A percentile compares a stretch with the other conserved stretches of the same genome.
Conservation (phyloP, 2,329 filamentous ascomycete species). For the Colletotrichum ledebouriae region DNA sequence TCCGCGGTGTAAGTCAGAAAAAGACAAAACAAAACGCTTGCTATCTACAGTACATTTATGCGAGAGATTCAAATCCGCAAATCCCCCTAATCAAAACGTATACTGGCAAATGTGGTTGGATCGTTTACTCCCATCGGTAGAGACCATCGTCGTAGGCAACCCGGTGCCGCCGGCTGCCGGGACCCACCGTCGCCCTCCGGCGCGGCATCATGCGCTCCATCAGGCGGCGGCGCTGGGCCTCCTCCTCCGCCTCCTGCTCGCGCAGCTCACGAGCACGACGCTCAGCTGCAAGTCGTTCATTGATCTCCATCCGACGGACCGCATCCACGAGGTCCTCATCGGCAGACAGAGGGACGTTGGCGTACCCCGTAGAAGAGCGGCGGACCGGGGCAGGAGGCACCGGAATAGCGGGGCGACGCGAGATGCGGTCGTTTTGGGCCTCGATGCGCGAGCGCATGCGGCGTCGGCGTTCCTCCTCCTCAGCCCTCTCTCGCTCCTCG, state of each 20-base stretch:
- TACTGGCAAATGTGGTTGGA: constrained; percentile 21
- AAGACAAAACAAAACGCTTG: constrained; percentile 27
- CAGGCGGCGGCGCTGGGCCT: constrained; percentile 56
- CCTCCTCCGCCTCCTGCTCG: constrained; percentile 52
- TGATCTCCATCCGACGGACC: constrained; percentile 51
- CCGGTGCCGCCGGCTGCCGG: constrained; percentile 53
- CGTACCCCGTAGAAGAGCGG: constrained; percentile 38
- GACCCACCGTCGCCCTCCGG: constrained; percentile 54
- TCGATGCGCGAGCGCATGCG: constrained; percentile 53
- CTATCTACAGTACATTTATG: constrained; percentile 16
- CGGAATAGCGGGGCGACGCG: constrained; percentile 53
- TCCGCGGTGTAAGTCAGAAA: constrained; percentile 6
- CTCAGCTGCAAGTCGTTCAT: constrained; percentile 42
- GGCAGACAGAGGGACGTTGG: constrained; percentile 16
- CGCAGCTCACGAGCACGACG: constrained; percentile 51
- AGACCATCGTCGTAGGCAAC: constrained; percentile 55
- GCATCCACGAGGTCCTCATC: constrained; percentile 52
- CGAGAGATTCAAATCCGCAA: neutral
- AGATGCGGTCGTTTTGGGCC: constrained; percentile 59
- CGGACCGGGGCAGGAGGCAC: constrained; percentile 27
- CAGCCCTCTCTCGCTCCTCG: constrained; percentile 48
- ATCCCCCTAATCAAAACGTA: constrained; percentile 2
- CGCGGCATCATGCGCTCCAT: constrained; percentile 57
- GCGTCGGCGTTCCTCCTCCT: constrained; percentile 48
- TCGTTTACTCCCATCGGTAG: constrained; percentile 56